Evolutionary conservation across 495 filamentous ascomycete species (phyloP).

Genomic region (Sphaerosporella brunnea): DNA sequence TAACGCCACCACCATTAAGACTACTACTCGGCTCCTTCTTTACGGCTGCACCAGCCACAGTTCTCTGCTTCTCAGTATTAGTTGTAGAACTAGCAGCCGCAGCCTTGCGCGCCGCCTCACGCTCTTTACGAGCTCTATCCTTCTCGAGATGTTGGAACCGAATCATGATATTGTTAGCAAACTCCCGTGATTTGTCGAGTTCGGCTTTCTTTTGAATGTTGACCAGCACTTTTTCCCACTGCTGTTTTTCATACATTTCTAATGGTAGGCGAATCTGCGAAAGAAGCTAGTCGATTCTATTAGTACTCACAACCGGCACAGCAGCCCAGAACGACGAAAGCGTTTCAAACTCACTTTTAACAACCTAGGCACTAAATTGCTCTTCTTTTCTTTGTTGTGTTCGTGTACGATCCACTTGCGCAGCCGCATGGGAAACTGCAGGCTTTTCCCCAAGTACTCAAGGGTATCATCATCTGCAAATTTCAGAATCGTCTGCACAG

Average conservation of each 20-base stretch:
- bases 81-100: conserved; percentile 9
- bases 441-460: conserved; percentile 17
- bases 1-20: conserved; percentile 22
- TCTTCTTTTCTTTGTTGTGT: conserved; percentile 23
- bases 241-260: conserved; percentile 23
- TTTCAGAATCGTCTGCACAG: conserved; percentile 23
- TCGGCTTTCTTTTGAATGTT: conserved; percentile 22
- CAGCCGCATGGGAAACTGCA: conserved; percentile 22
- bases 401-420: conserved; percentile 25
- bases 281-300: conserved; percentile 14
- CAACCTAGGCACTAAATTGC: conserved; percentile 14
- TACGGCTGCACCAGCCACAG: conserved; percentile 11
- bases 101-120: conserved; percentile 12
- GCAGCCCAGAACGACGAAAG: neutral
- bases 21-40: conserved; percentile 21
- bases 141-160: conserved; percentile 16
- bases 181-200: conserved; percentile 20
- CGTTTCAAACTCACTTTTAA: conserved; percentile 17
- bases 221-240: conserved; percentile 20
- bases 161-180: conserved; percentile 16
- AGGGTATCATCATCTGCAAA: conserved; percentile 21
- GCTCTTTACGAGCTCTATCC: conserved; percentile 19
- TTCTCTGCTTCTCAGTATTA: conserved; percentile 22
- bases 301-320: neutral
- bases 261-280: conserved; percentile 19